Conservation (phyloP, 805 yeast genomes). For the Kluyveromyces nonfermentans region DNA sequence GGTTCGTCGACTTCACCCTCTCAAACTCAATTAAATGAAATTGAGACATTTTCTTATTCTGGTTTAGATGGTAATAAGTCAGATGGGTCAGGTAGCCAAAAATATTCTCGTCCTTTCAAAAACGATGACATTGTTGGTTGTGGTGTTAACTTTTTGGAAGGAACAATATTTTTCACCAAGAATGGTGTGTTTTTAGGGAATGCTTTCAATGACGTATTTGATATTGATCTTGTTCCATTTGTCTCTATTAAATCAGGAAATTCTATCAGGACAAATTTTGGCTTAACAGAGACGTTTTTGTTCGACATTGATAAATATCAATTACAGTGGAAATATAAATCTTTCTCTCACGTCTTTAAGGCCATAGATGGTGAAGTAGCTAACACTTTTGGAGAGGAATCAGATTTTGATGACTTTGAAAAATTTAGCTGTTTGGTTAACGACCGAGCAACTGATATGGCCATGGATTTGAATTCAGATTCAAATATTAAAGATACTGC, state of each 20-base stretch:
- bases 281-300: constrained; percentile 43
- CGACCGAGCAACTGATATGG: constrained; percentile 10
- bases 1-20: constrained; percentile 2
- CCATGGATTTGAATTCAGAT: constrained; percentile 9
- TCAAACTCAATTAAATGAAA: constrained; percentile 6
- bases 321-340: constrained; percentile 33
- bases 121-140: constrained; percentile 67
- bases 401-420: constrained; percentile 7
- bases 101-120: constrained; percentile 33
- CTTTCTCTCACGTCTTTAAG: constrained; percentile 25
- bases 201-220: constrained; percentile 40
- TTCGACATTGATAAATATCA: constrained; percentile 54
- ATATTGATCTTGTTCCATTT: constrained; percentile 37
- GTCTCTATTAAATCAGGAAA: constrained; percentile 33
- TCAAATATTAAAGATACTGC: constrained; percentile 25
- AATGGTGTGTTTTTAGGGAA: constrained; percentile 61
- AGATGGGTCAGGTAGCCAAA: constrained; percentile 14
- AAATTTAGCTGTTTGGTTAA: not conserved
- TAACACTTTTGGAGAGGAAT: constrained; percentile 5
- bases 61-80: constrained; percentile 25
- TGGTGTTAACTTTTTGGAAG: constrained; percentile 63
- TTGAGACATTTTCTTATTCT: constrained; percentile 22
- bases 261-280: constrained; percentile 31
- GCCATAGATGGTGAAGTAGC: constrained; percentile 6
- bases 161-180: constrained; percentile 64